Evolutionary conservation across 805 yeast species (phyloP).

Genomic region (Candida namnaoensis): DNA sequence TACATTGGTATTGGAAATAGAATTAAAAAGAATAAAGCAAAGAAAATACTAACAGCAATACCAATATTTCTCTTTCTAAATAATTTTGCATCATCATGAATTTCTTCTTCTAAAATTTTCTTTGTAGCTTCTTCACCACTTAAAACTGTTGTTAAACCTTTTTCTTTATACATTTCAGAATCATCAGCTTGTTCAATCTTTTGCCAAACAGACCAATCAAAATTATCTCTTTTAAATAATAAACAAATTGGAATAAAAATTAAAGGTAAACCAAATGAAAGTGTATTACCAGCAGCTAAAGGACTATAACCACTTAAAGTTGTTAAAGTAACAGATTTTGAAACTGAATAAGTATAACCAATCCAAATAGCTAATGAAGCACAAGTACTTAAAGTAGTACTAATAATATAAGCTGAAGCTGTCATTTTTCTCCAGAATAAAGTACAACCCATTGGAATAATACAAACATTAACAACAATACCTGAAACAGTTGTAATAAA

Average conservation of each 20-base stretch:
- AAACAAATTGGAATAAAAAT: conserved; percentile 58
- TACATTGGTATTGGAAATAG: conserved; percentile 96
- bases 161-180: conserved; percentile 42
- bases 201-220: conserved; percentile 57
- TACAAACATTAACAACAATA: conserved; percentile 8
- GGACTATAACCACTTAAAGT: conserved; percentile 10
- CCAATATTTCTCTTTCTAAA: neutral
- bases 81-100: neutral
- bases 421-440: conserved; percentile 21
- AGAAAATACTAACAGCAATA: conserved; percentile 28
- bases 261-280: conserved; percentile 46
- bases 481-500: conserved; percentile 28
- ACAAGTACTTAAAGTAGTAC: conserved; percentile 16
- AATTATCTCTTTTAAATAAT: conserved; percentile 58
- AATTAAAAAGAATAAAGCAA: conserved; percentile 57
- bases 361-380: conserved; percentile 18
- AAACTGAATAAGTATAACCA: conserved; percentile 13
- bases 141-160: conserved; percentile 12
- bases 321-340: neutral
- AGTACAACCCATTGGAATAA: conserved; percentile 8
- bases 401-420: conserved; percentile 12
- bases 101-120: conserved; percentile 2
- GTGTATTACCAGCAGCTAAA: conserved; percentile 22
- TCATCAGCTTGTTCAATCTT: conserved; percentile 55
- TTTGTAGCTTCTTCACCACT: neutral